Evolutionary conservation across 768 basidiomycete genomes (phyloP), one percentile per base, ranked within the genome.

Genomic region (Leccinum subtestaceum): DNA sequence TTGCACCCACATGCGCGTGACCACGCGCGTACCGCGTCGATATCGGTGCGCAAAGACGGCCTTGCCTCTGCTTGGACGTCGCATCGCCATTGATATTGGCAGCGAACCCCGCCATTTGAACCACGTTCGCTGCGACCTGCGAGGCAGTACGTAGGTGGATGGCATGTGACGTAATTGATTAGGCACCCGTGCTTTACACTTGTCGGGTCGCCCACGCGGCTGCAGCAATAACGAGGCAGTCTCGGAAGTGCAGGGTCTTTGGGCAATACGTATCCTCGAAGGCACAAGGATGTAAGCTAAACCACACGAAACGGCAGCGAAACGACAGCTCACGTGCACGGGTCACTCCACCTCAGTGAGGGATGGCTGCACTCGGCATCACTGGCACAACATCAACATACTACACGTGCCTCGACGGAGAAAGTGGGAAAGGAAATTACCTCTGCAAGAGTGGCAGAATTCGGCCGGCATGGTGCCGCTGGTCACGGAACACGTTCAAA

Each of bases 81-180:
- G 57, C 21, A 29, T 23, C 31, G 31, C 31, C 38, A n/a, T 13
- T 4, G 64, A 67, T 34, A n/a, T 15, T 6, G 67, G 67, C 2
- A 67, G 21, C 11, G 62, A 62, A 17, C 59, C 67, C 11, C 64
- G 59, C 64, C 64, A 66, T 34, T 68, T 63, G 27, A 51, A 5
- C 67, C 67, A 67, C n/a, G 25, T 21, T 52, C 10, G 45, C 11
- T 29, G 48, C 29, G n/a, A 13, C 46, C 46, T 27, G 23, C n/a
- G 10, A 23, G 12, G 19, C 5, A 1, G 29, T 25, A 21, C n/a
- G 4, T 32, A 8, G 12, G 5, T 3, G 13, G 15, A 5, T 15
- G 1, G 0, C 1, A 6, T 6, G 56, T 23, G n/a, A 23, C 13
- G 34, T 17, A 15, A 38, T 36, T 15, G 4, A 51, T n/a, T 17